A percentile compares a stretch with the other conserved stretches of the same genome.
Evolutionary conservation across 352 stramenopile species (phyloP).

Genomic region (Phytopythium vexans): DNA sequence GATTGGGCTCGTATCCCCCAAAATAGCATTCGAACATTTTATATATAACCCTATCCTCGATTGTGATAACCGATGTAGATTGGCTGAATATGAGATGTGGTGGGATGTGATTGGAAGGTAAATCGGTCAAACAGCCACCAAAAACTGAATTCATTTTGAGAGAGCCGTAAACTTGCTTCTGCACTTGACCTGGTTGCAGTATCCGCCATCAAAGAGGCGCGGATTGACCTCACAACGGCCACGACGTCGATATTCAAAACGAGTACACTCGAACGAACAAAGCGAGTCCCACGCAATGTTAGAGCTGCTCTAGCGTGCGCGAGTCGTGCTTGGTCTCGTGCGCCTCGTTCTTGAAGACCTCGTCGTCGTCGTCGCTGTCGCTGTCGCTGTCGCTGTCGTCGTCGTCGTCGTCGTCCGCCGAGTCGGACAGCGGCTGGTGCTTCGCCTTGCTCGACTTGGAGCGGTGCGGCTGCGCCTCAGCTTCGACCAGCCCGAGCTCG

Average conservation of each 20-base stretch:
- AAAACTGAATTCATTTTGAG: too few relatives aligned
- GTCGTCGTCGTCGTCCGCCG: constrained; percentile 30
- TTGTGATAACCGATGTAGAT: too few relatives aligned
- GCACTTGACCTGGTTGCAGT: too few relatives aligned
- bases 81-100: too few relatives aligned
- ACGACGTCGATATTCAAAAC: not conserved
- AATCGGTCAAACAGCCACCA: too few relatives aligned
- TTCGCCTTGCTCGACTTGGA: constrained; percentile 28
- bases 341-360: constrained; percentile 59
- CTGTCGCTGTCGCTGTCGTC: constrained; percentile 24
- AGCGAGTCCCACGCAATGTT: constrained; percentile 4
- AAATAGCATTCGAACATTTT: too few relatives aligned
- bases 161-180: too few relatives aligned
- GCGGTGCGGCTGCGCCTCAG: constrained; percentile 4
- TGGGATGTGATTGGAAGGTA: too few relatives aligned
- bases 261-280: not conserved
- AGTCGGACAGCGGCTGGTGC: constrained; percentile 29
- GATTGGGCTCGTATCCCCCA: too few relatives aligned
- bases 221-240: too few relatives aligned
- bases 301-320: constrained; percentile 57
- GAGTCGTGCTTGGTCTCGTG: constrained; percentile 53
- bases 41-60: too few relatives aligned
- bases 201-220: too few relatives aligned
- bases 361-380: constrained; percentile 61
- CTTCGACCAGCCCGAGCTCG: constrained; percentile 46